Base-by-base conservation (phyloP, 2,329 filamentous ascomycete genomes). In the Exophiala sideris region DNA sequence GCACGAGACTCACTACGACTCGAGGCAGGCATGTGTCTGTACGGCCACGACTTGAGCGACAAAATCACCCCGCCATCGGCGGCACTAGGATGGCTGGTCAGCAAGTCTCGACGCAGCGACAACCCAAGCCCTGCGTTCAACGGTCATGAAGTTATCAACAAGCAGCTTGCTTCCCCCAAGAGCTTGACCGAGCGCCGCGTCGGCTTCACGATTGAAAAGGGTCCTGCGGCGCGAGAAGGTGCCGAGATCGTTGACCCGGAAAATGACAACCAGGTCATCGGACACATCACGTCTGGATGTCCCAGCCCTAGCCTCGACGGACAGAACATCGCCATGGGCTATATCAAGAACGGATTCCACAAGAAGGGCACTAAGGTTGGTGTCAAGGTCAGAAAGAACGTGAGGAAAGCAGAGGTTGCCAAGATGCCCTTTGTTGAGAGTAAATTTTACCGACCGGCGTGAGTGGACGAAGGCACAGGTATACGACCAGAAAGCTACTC, bases 11-110 rank as follows among this genome's bases (percentile, higher is more conserved):
- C 88, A 58, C 83, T 99, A 56, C 86, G 94, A 44, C 84, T 99
- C 29, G 94, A 99, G 76, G 94, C 94, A 0, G 94, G 94, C 57
- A 95, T 99, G 92, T 99, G 94, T 72, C 81, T 99, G n/a, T 99
- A 99, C 74, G 94, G 94, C n/a, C 90, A 97, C 74, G 94, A 99
- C 71, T 82, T 99, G 35, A 85, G 95, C 69, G 92, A 96, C 54
- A 76, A 76, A 0, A 87, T 82, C 9, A 88, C 86, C 1, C 86
- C 86, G 1, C 83, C 87, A 3, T 81, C 84, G 67, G 86, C 81
- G 1, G 79, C 76, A 1, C 73, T 89, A 0, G 78, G 78, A 56
- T 99, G 94, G 92, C 82, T 96, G 66, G 85, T 99, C 56, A 86
- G 88, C 60, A 91, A 90, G 68, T 83, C 86, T 52, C 84, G 92